phyloP scores from a whole-genome alignment of 352 stramenopile genomes.

The Pythium myriotylum region DNA sequence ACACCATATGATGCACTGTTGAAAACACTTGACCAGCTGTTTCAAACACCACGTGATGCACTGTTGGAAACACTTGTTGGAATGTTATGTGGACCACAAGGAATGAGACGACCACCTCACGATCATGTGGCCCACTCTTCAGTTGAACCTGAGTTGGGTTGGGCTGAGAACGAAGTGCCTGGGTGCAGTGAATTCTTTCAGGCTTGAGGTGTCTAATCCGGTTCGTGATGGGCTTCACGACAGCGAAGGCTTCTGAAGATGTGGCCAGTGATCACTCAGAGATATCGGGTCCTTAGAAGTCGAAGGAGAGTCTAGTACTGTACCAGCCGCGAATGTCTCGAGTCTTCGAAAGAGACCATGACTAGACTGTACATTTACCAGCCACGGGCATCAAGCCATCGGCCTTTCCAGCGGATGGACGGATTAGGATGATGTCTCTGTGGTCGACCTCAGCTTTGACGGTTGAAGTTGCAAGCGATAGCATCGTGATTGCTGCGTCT shows the following conservation, averaged over 20 bases:
- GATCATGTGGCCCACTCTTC: background rate
- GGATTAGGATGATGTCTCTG: background rate
- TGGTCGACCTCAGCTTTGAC: background rate
- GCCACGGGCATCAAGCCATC: too few species aligned
- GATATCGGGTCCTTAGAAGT: background rate
- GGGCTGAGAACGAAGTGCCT: too few species aligned
- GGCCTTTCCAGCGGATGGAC: too few species aligned
- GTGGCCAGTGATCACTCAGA: background rate
- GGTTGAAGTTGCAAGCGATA: background rate
- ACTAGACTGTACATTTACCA: too few species aligned
- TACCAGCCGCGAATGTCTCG: background rate
- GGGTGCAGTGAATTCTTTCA: too few species aligned
- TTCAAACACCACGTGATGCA: conserved; percentile 11
- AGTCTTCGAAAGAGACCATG: background rate
- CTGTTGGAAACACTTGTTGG: conserved; percentile 12
- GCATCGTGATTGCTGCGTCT: background rate
- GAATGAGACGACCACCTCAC: background rate
- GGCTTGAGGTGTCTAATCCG: too few species aligned
- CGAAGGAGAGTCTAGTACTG: background rate
- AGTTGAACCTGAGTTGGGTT: too few species aligned
- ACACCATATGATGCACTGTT: background rate
- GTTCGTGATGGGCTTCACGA: too few species aligned
- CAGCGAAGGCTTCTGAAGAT: too few species aligned
- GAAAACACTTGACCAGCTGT: conserved; percentile 7
- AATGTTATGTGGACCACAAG: conserved; percentile 14